A percentile compares a stretch with the other conserved stretches of the same genome.
Conservation (phyloP, 129 eudicot species). For the Flaveria ramosissima region DNA sequence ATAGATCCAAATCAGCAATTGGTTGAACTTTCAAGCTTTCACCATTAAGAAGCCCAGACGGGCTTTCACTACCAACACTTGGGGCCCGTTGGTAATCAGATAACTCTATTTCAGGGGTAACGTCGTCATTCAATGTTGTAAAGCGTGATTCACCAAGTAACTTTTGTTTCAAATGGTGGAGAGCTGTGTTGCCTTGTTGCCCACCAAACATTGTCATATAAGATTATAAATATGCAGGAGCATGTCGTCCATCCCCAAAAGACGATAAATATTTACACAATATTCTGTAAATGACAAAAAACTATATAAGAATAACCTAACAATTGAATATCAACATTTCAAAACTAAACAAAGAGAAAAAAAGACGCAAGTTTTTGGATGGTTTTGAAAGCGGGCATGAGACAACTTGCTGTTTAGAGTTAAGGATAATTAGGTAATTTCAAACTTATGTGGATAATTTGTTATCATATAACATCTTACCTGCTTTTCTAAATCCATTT, state of each 20-base stretch:
- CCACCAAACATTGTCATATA: slow-evolving; percentile 68
- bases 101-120: slow-evolving; percentile 71
- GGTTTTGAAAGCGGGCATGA: background rate
- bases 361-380: background rate
- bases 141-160: slow-evolving; percentile 50
- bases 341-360: background rate
- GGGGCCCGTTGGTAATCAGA: slow-evolving; percentile 74
- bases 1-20: slow-evolving; percentile 74
- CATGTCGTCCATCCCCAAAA: slow-evolving; percentile 60
- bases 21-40: slow-evolving; percentile 69
- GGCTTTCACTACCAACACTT: slow-evolving; percentile 83
- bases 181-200: slow-evolving; percentile 52
- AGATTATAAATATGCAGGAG: slow-evolving; percentile 39
- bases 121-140: slow-evolving; percentile 45
- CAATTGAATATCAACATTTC: background rate
- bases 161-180: slow-evolving; percentile 55
- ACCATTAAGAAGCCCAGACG: slow-evolving; percentile 77
- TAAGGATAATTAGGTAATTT: background rate
- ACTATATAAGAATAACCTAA: slow-evolving; percentile 12
- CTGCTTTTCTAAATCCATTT: background rate
- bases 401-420: background rate
- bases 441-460: background rate
- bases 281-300: slow-evolving; percentile 34
- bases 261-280: slow-evolving; percentile 36
- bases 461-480: background rate